A percentile compares a stretch with the other conserved stretches of the same genome.
These are phyloP conservation scores for Spatholobus suberectus DNA, from an alignment of 306 rosid genomes.

Conservation along the genomic window DNA sequence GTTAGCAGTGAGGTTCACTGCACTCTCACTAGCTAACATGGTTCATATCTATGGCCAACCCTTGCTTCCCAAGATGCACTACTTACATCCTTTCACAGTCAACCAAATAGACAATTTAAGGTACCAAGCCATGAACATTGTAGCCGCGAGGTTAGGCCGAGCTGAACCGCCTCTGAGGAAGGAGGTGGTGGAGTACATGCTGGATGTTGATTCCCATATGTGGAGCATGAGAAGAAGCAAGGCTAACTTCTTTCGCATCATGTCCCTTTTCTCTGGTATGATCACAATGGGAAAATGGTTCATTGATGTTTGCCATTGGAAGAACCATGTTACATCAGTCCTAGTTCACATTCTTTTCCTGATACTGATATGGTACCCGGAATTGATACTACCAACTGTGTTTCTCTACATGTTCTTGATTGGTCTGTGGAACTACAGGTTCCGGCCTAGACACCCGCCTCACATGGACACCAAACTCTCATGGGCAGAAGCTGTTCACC, in stretches of 20 bases:
- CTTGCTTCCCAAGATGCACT: slow-evolving; percentile 91
- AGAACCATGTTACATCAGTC: slow-evolving; percentile 71
- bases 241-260: slow-evolving; percentile 86
- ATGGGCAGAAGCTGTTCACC: slow-evolving; percentile 78
- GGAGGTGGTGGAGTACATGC: slow-evolving; percentile 87
- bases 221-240: slow-evolving; percentile 98
- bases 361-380: slow-evolving; percentile 78
- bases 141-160: slow-evolving; percentile 68
- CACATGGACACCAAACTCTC: slow-evolving; percentile 85
- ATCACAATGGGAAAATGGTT: slow-evolving; percentile 67
- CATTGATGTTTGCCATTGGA: slow-evolving; percentile 78
- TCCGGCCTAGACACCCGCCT: slow-evolving; percentile 68
- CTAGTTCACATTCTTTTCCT: slow-evolving; percentile 77
- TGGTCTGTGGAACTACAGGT: slow-evolving; percentile 85
- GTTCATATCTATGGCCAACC: slow-evolving; percentile 74
- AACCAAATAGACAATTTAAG: slow-evolving; percentile 80
- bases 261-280: slow-evolving; percentile 70
- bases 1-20: slow-evolving; percentile 74
- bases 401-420: slow-evolving; percentile 84
- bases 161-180: slow-evolving; percentile 90
- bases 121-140: slow-evolving; percentile 84
- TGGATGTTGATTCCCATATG: slow-evolving; percentile 82
- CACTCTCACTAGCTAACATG: slow-evolving; percentile 69
- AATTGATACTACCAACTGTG: slow-evolving; percentile 78
- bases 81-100: slow-evolving; percentile 79